Base-by-base conservation (phyloP, 106 monocot genomes). In the Dioscorea zingiberensis region DNA sequence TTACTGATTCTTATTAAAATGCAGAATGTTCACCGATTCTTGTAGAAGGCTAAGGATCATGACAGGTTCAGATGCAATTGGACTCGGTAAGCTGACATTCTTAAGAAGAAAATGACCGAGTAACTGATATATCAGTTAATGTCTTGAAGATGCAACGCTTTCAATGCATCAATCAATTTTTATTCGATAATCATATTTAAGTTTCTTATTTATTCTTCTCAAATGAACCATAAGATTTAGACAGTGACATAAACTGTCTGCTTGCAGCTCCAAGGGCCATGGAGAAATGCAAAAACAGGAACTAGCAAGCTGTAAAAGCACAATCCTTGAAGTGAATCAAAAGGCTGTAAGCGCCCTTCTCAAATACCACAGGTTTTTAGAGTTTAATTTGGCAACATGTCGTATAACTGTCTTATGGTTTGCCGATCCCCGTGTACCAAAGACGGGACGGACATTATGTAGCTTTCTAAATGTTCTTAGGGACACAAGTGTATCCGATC, bases 41-140 rank as follows among this genome's bases (percentile, higher is more conserved):
- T 83, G 82, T 27, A 77, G 55, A 70, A 83, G 77, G 66, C 66
- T 78, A 61, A 83, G 82, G 82, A 83, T 83, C 70, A 83, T 83
- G 82, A 83, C 77, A 29, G 82, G 82, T 46, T 83, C 82, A 38
- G 85, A 86, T 58, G 86, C 86, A 27, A 86, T 82, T 32, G 86
- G 86, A 73, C 73, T 80, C 62, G 80, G 80, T 83, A 76, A 56
- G 63, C 16, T 0, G 17, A 26, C 2, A 38, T 12, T 46, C 38
- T 38, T 38, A 38, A 8, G 38, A 38, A 8, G 38, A 38, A 38
- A 38, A 38, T 30, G 30, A 30, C 30, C n/a, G n/a, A n/a, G n/a
- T n/a, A n/a, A n/a, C n/a, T n/a, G n/a, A n/a, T n/a, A n/a, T n/a
- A n/a, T n/a, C n/a, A n/a, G n/a, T n/a, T n/a, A n/a, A n/a, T n/a